Base-by-base conservation (phyloP, 2,329 filamentous ascomycete species). In the Trichoderma brevicompactum region DNA sequence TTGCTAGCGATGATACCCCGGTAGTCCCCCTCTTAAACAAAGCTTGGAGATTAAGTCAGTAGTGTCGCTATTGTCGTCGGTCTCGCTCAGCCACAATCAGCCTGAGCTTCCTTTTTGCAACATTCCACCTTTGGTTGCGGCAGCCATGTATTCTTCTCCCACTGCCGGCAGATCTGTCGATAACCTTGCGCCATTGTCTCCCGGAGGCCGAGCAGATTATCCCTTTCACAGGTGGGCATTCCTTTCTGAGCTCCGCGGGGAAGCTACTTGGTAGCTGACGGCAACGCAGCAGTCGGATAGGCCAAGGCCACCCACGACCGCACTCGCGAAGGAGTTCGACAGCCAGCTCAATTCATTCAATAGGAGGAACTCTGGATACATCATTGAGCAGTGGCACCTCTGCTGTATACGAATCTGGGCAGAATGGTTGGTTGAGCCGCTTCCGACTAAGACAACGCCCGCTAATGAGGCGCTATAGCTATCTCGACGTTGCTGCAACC, bases 401-500 rank as follows among this genome's bases (percentile, higher is more conserved):
- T 67, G 83, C 89, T 15, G 77, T 87, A 13, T 77, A 82, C 41
- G 93, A 97, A 77, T 87, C 88, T n/a, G 88, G 89, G 10, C 91
- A 94, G 72, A 97, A 97, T 85, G 93, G 89, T 91, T 76, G 36
- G 76, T 75, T 48, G 48, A 49, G 49, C 36, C 46, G 50, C 56
- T 44, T 46, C 10, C 23, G 41, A 38, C 28, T 15, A 36, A 54
- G 38, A 32, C 59, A 40, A 13, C 56, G 44, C 56, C 32, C 50
- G 56, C 53, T 67, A 32, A 67, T 34, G 32, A 52, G 40, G 40
- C 58, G 64, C 60, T 43, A 60, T 54, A 92, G 91, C 95, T 68
- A 98, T 98, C 71, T 97, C 94, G 8, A 96, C 92, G 1, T 84
- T 98, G n/a, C 85, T 98, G 4, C 92, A 96, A 74, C 90, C 92